phyloP scores from a whole-genome alignment of 345 rosid species.

The Erucastrum elatum region DNA sequence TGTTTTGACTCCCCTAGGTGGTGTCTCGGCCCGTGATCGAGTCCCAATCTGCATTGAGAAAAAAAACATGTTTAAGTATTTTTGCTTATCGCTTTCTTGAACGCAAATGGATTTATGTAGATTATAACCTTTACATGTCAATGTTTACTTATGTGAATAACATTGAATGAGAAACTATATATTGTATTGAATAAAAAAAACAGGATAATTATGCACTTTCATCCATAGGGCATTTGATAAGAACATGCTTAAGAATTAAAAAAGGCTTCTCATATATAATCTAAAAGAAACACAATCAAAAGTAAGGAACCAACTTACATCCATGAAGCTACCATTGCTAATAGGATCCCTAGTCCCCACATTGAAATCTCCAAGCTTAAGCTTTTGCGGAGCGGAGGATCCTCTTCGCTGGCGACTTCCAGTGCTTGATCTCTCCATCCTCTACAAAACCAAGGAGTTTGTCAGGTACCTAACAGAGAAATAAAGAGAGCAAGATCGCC shows the following conservation, averaged over 20 bases:
- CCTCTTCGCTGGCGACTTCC: conserved; percentile 76
- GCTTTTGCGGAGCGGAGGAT: conserved; percentile 60
- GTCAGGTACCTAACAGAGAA: conserved; percentile 15
- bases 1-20: conserved; percentile 67
- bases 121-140: too few species aligned
- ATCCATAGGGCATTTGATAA: too few species aligned
- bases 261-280: too few species aligned
- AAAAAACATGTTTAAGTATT: too few species aligned
- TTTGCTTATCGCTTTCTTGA: too few species aligned
- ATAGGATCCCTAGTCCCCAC: conserved; percentile 60
- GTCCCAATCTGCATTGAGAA: conserved; percentile 65
- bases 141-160: too few species aligned
- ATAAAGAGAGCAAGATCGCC: neutral
- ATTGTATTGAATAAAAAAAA: too few species aligned
- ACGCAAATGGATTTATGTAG: neutral
- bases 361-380: conserved; percentile 57
- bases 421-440: conserved; percentile 82
- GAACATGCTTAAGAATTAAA: too few species aligned
- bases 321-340: conserved; percentile 88
- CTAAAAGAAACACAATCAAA: too few species aligned
- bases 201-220: too few species aligned
- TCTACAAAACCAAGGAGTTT: conserved; percentile 47
- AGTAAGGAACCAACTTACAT: conserved; percentile 48
- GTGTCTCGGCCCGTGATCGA: conserved; percentile 79
- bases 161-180: too few species aligned